These are phyloP conservation scores for Penicillium sp. DNA, from an alignment of 2,329 filamentous ascomycete species.

Conservation along the genomic window DNA sequence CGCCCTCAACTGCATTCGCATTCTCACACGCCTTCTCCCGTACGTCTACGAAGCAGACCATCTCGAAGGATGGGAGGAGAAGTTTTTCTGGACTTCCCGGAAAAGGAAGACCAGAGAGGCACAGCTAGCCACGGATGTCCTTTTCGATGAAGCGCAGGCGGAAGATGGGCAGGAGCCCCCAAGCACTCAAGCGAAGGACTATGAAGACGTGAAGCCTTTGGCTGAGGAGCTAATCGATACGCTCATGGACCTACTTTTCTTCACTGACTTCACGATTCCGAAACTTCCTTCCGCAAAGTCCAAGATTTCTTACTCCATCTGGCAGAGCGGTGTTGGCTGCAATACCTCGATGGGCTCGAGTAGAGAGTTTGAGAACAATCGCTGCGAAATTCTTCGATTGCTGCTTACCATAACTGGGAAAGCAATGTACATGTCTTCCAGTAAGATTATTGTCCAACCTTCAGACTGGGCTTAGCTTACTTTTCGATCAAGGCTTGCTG, in stretches of 20 bases:
- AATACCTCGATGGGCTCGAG: constrained; percentile 86
- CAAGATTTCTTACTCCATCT: constrained; percentile 91
- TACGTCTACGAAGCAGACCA: constrained; percentile 90
- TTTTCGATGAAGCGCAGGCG: constrained; percentile 77
- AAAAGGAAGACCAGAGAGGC: constrained; percentile 72
- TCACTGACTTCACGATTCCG: constrained; percentile 84
- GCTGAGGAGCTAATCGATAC: constrained; percentile 93
- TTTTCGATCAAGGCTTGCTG: constrained; percentile 57
- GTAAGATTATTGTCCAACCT: constrained; percentile 38
- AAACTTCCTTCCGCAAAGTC: constrained; percentile 70
- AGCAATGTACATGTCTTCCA: constrained; percentile 89
- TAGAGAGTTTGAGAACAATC: constrained; percentile 90
- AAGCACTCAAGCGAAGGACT: constrained; percentile 61
- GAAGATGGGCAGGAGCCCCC: constrained; percentile 56
- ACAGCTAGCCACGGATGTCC: constrained; percentile 71
- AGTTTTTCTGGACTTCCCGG: constrained; percentile 86
- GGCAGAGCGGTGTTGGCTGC: constrained; percentile 97
- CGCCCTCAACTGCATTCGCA: constrained; percentile 92
- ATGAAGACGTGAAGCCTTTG: constrained; percentile 82
- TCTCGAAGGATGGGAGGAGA: constrained; percentile 83
- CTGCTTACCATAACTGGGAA: constrained; percentile 85
- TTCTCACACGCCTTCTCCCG: constrained; percentile 86
- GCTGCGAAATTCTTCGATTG: constrained; percentile 85
- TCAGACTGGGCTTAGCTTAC: constrained; percentile 15
- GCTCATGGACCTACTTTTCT: constrained; percentile 87